Percentiles rank a stretch among this genome's conserved stretches.
Conservation (phyloP, 345 rosid genomes). For the Salix viminalis region DNA sequence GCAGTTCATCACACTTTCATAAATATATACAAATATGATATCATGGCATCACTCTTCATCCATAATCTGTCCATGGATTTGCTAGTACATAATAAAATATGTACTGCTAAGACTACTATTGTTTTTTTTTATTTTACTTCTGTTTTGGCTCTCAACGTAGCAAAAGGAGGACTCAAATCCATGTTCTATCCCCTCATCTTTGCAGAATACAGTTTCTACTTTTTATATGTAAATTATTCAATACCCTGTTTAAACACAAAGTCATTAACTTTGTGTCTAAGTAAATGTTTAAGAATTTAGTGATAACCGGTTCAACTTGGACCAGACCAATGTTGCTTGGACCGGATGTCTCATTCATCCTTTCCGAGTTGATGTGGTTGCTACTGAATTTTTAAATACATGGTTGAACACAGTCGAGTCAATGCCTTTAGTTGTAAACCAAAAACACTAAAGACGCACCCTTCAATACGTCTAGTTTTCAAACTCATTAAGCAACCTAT, state of each 20-base stretch:
- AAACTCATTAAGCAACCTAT: neutral
- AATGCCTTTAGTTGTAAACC: neutral
- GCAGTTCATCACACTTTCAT: slow-evolving; percentile 53
- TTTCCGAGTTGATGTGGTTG: neutral
- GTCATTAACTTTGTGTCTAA: neutral
- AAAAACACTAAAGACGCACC: neutral
- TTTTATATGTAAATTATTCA: neutral
- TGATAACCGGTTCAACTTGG: too few relatives aligned
- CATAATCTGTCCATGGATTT: neutral
- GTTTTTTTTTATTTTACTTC: neutral
- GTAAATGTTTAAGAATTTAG: neutral
- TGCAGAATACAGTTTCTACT: neutral
- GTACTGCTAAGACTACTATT: neutral
- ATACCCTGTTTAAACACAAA: neutral
- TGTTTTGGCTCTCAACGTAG: neutral
- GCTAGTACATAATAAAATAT: too few relatives aligned
- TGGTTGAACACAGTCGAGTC: neutral
- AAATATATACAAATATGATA: neutral
- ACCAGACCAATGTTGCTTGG: neutral
- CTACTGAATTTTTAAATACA: neutral
- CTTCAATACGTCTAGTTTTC: neutral
- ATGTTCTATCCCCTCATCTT: neutral
- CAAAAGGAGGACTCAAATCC: too few relatives aligned
- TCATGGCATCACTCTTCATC: neutral
- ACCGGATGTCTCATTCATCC: too few relatives aligned